Percentiles rank a stretch among this genome's conserved stretches.
Conservation (phyloP, 2,329 filamentous ascomycete species). For the Neofusicoccum umdonicola region DNA sequence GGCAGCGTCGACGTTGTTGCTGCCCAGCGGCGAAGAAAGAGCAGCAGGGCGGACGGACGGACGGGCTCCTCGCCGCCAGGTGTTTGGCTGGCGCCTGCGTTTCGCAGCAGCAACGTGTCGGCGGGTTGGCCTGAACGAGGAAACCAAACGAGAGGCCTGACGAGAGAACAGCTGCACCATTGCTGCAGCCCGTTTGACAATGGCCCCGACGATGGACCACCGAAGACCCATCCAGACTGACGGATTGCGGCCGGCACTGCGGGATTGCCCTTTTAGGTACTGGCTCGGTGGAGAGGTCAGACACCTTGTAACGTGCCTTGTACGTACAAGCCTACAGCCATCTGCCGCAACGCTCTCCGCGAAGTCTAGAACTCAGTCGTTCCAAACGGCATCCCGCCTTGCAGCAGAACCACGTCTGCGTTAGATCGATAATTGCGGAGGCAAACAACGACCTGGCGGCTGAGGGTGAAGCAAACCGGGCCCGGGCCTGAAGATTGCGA, state of each 20-base stretch:
- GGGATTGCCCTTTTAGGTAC: background rate
- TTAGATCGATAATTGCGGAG: background rate
- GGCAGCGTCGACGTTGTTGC: background rate
- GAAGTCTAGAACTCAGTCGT: slow-evolving; percentile 1
- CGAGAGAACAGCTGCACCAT: background rate
- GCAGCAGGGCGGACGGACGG: background rate
- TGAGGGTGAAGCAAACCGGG: no score
- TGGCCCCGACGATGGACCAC: background rate
- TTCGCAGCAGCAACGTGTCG: background rate
- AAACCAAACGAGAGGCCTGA: background rate
- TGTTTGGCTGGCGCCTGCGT: background rate
- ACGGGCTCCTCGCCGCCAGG: background rate
- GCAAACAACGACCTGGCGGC: no score
- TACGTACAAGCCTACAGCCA: background rate
- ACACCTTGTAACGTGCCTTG: background rate
- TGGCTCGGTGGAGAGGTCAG: background rate
- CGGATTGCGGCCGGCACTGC: background rate
- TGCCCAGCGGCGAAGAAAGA: background rate
- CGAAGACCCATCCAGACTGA: background rate
- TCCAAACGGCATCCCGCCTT: slow-evolving; percentile 2
- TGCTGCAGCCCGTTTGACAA: background rate
- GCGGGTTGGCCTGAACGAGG: background rate
- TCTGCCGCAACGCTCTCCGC: background rate
- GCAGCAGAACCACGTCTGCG: background rate
- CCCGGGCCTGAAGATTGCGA: no score